Evolutionary conservation across 1,284 basidiomycete genomes (phyloP).

Genomic region (Fomitopsis betulina): DNA sequence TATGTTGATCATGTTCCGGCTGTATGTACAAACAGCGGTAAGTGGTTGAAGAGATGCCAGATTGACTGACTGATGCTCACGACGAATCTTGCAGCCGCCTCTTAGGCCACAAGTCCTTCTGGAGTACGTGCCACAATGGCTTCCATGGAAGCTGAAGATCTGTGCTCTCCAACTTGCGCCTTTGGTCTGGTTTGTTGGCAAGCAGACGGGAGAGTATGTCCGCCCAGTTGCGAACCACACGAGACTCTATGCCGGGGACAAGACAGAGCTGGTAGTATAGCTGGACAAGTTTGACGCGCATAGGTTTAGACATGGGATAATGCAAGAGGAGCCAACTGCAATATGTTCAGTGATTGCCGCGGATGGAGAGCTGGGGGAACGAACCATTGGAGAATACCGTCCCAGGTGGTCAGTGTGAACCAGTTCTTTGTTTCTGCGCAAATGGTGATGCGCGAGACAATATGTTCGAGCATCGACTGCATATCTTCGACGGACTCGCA

Average conservation of each 20-base stretch:
- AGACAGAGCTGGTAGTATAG: conserved; percentile 81
- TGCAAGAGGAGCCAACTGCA: conserved; percentile 80
- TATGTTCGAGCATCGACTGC: conserved; percentile 68
- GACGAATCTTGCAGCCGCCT: conserved; percentile 48
- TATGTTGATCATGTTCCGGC: conserved; percentile 65
- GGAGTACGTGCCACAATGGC: conserved; percentile 66
- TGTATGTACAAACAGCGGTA: conserved; percentile 19
- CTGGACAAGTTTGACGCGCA: conserved; percentile 73
- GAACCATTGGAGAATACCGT: conserved; percentile 70
- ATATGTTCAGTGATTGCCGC: conserved; percentile 3
- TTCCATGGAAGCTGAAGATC: conserved; percentile 75
- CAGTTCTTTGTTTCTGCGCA: conserved; percentile 78
- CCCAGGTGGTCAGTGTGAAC: conserved; percentile 67
- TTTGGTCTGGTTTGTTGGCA: conserved; percentile 56
- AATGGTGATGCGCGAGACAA: conserved; percentile 68
- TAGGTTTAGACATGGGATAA: conserved; percentile 72
- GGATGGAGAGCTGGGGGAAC: conserved; percentile 20
- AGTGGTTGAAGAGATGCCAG: not conserved
- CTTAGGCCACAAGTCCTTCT: conserved; percentile 74
- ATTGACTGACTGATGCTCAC: conserved; percentile 30
- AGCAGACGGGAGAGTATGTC: conserved; percentile 72
- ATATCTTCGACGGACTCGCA: conserved; percentile 78
- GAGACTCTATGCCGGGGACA: conserved; percentile 71
- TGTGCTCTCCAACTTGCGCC: conserved; percentile 58
- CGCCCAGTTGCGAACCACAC: conserved; percentile 66